Percentiles rank a stretch among this genome's conserved stretches.
Conservation (phyloP, 208 protist genomes). For the Spongospora subterranea region DNA sequence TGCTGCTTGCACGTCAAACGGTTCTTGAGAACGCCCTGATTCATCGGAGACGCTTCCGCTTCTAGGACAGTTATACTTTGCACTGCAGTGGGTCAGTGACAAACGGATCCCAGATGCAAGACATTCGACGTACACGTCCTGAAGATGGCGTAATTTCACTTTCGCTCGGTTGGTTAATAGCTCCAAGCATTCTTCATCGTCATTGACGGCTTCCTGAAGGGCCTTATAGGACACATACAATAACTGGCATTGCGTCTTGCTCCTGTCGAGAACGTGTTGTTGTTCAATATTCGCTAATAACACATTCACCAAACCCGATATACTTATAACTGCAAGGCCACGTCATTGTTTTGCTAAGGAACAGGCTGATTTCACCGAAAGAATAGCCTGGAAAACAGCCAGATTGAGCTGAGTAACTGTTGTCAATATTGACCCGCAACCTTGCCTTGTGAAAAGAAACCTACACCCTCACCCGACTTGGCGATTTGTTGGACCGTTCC, state of each 20-base stretch:
- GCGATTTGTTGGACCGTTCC: slow-evolving; percentile 8
- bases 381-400: neutral
- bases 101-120: no score
- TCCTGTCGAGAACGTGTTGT: neutral
- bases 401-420: neutral
- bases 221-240: neutral
- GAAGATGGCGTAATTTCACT: neutral
- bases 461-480: neutral
- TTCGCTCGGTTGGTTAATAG: slow-evolving; percentile 5
- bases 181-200: neutral
- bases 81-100: no score
- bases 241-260: neutral
- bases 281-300: neutral
- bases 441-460: neutral
- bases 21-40: no score
- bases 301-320: no score
- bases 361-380: slow-evolving; percentile 2
- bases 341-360: neutral
- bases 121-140: neutral
- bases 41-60: no score
- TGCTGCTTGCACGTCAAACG: no score
- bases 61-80: no score
- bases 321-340: slow-evolving; percentile 29
- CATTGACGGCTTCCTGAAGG: neutral
- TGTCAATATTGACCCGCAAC: neutral